Conservation (phyloP, 2,329 filamentous ascomycete species). For the Talaromyces pinophilus region DNA sequence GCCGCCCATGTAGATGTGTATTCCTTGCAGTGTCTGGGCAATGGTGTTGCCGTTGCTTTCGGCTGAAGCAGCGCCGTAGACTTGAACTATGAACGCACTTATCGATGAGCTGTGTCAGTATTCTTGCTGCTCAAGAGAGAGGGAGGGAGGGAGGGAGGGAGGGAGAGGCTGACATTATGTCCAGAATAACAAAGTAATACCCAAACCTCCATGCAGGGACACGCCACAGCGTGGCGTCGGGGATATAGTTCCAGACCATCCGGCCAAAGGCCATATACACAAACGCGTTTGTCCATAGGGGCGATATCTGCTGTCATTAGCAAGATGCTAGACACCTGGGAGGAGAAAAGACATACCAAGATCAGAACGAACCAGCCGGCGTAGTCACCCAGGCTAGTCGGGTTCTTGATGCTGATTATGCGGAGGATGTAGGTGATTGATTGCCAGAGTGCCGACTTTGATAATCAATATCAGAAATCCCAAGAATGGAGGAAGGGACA, state of each 20-base stretch:
- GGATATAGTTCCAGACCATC: slow-evolving; percentile 49
- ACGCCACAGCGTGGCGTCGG: slow-evolving; percentile 38
- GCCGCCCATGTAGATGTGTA: slow-evolving; percentile 58
- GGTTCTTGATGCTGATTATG: slow-evolving; percentile 43
- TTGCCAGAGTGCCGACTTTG: slow-evolving; percentile 32
- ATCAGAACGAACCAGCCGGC: slow-evolving; percentile 17
- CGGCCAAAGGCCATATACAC: slow-evolving; percentile 51
- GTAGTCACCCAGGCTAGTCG: slow-evolving; percentile 36
- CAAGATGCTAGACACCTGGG: no score
- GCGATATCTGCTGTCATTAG: slow-evolving; percentile 38
- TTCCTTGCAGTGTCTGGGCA: slow-evolving; percentile 8
- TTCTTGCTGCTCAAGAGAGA: no score
- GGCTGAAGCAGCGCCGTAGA: slow-evolving; percentile 18
- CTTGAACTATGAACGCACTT: slow-evolving; percentile 17
- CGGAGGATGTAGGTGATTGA: slow-evolving; percentile 44
- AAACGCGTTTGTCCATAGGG: slow-evolving; percentile 47
- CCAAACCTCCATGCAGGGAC: slow-evolving; percentile 43
- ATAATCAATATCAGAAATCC: background rate
- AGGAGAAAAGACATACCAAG: slow-evolving; percentile 24
- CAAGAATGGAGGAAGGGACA: background rate
- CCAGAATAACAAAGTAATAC: slow-evolving; percentile 45
- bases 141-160: no score
- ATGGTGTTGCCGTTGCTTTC: slow-evolving; percentile 2
- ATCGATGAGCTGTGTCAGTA: no score
- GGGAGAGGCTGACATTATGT: slow-evolving; percentile 32